phyloP scores from a whole-genome alignment of 1,139 yeast genomes.

The Yamadazyma aaseri region DNA sequence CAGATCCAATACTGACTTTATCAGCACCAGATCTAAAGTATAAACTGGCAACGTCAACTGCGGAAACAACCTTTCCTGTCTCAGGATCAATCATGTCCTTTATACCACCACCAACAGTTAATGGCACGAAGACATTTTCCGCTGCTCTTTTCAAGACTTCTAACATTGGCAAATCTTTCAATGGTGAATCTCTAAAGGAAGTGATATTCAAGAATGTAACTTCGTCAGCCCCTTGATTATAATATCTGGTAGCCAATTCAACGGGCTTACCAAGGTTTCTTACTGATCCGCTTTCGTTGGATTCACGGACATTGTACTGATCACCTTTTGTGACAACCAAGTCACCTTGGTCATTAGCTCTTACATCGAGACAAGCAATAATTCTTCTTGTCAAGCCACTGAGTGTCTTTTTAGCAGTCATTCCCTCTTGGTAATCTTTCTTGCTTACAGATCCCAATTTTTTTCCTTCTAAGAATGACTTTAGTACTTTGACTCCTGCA shows the following conservation, averaged over 20 bases:
- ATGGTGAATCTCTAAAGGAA: constrained; percentile 89
- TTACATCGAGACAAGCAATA: constrained; percentile 95
- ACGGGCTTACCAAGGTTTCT: constrained; percentile 96
- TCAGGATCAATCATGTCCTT: constrained; percentile 85
- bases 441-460: constrained; percentile 24
- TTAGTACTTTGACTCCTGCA: constrained; percentile 79
- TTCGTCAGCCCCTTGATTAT: constrained; percentile 94
- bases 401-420: constrained; percentile 31
- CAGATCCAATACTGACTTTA: constrained; percentile 96
- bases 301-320: constrained; percentile 93
- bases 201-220: constrained; percentile 92
- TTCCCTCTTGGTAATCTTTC: constrained; percentile 18
- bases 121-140: constrained; percentile 88
- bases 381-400: constrained; percentile 84
- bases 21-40: constrained; percentile 97
- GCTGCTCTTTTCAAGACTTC: constrained; percentile 83
- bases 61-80: constrained; percentile 67
- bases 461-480: constrained; percentile 62
- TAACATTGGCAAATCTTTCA: constrained; percentile 91
- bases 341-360: constrained; percentile 91
- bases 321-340: constrained; percentile 97
- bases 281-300: constrained; percentile 52
- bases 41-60: constrained; percentile 83
- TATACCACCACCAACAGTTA: constrained; percentile 97
- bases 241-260: constrained; percentile 85